Conservation (phyloP, 140 eudicot genomes). For the Oenanthe javanica region DNA sequence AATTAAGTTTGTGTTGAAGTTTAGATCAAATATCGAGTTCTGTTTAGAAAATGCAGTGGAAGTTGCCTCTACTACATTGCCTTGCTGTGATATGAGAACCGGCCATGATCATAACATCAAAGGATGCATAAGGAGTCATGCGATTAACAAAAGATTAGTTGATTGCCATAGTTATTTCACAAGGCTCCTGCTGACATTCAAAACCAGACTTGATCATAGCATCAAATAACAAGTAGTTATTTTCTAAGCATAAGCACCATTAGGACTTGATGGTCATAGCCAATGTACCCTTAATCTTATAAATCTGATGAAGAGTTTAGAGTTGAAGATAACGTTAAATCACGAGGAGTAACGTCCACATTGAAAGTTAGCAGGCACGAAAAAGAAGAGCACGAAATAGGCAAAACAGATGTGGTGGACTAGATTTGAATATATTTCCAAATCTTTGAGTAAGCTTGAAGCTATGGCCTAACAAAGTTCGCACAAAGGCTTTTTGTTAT, state of each 20-base stretch:
- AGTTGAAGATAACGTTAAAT: neutral
- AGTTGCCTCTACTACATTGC: too few relatives aligned
- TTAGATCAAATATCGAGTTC: too few relatives aligned
- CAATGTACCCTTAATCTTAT: neutral
- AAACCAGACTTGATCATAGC: neutral
- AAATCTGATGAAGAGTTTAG: neutral
- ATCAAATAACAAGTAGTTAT: neutral
- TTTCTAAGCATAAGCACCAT: neutral
- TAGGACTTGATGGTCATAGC: neutral
- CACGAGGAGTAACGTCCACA: neutral
- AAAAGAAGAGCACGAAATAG: neutral
- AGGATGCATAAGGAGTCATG: too few relatives aligned
- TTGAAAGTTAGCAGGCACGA: neutral
- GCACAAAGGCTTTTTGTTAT: neutral
- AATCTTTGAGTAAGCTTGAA: neutral
- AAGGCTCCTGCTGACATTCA: neutral
- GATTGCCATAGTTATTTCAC: too few relatives aligned
- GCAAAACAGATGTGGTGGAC: neutral
- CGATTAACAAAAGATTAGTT: too few relatives aligned
- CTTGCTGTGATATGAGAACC: too few relatives aligned
- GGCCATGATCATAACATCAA: too few relatives aligned
- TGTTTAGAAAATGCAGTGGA: too few relatives aligned
- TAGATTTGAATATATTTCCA: neutral
- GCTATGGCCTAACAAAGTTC: neutral
- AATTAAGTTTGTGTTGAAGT: too few relatives aligned